These are phyloP conservation scores for Cladobotryum mycophilum DNA, from an alignment of 2,329 filamentous ascomycete genomes.

Conservation along the genomic window DNA sequence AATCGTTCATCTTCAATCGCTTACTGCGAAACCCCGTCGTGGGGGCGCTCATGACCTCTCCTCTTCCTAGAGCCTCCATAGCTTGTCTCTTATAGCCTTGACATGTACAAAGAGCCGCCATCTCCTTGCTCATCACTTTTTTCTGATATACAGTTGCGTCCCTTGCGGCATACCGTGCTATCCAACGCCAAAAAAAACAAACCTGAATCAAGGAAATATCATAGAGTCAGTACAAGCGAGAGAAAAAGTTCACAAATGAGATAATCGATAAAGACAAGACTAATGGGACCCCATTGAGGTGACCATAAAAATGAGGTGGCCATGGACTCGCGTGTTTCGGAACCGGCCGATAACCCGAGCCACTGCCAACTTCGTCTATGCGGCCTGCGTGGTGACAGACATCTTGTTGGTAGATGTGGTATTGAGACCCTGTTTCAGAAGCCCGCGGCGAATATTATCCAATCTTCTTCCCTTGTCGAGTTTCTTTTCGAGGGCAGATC, in stretches of 20 bases:
- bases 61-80: no score
- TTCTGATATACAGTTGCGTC: neutral
- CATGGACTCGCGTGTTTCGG: neutral
- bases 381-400: slow-evolving; percentile 4
- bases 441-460: neutral
- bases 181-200: slow-evolving; percentile 20
- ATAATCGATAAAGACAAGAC: slow-evolving; percentile 7
- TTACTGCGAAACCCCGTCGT: no score
- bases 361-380: slow-evolving; percentile 11
- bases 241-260: slow-evolving; percentile 9
- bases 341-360: slow-evolving; percentile 14
- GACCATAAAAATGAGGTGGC: no score
- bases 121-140: neutral
- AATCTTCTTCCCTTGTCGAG: slow-evolving; percentile 1
- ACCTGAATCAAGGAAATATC: no score
- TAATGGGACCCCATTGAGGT: neutral
- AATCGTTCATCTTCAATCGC: no score
- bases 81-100: neutral
- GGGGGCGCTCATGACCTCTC: no score
- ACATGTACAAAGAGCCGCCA: neutral
- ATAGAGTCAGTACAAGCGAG: neutral
- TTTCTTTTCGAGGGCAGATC: slow-evolving; percentile 3
- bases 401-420: neutral
- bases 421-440: neutral
- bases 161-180: slow-evolving; percentile 10